Base-by-base conservation (phyloP, 331 rosid species). In the Cydonia oblonga region DNA sequence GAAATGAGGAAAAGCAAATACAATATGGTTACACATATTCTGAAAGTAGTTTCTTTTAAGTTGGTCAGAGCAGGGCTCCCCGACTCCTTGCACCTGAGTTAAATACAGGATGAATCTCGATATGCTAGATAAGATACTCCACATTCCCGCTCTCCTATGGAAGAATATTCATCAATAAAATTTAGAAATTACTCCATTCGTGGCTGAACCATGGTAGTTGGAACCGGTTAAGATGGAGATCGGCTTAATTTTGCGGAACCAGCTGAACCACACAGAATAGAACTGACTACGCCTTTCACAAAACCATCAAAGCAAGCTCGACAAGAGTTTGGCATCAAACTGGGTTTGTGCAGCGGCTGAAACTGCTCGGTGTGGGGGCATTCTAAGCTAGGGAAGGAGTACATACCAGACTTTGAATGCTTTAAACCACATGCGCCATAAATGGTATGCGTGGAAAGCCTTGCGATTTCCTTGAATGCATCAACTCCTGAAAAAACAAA, bases 391-490 rank as follows among this genome's bases (percentile, higher is more conserved):
- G 86, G 66, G 40, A 78, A 71, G 57, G 71, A 44, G 75, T 22
- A 12, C 46, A 65, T 19, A 5, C 65, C 70, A 33, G 75, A 61
- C 70, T 74, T 79, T 12, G 57, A 80, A 40, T 78, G 88, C 74
- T 84, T 84, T 9, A 85, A 77, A 70, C 64, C 84, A 80, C 96
- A 85, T 6, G 86, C 85, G 74, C 87, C 95, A 82, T 87, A 73
- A 66, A 90, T 83, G 30, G 90, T 77, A 79, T 90, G 96, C 1
- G 96, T 90, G 24, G 92, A 86, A 57, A 75, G 69, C 86, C 96
- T 85, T 3, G 96, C 89, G 5, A 88, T 74, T 78, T 73, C 71
- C 85, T 90, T 88, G 82, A 84, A 92, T 30, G 80, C 60, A 6
- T 80, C 84, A 4, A 69, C 78, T 63, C 84, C 91, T 89, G 88